These are phyloP conservation scores for Naematelia aurantialba DNA, from an alignment of 768 basidiomycete genomes.

Conservation along the genomic window DNA sequence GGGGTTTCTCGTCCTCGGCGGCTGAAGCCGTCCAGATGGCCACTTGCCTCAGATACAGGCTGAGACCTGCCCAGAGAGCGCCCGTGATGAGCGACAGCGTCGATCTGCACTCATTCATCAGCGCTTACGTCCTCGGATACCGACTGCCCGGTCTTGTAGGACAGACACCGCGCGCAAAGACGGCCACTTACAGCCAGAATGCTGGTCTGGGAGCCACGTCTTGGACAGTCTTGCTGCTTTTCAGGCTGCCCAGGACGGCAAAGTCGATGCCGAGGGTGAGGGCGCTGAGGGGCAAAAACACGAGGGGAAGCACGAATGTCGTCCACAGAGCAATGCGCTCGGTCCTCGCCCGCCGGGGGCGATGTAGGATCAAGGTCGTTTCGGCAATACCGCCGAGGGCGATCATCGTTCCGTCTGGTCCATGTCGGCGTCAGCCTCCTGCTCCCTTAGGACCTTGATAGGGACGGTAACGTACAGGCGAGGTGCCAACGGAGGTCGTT, in stretches of 20 bases:
- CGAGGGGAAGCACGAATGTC: neutral
- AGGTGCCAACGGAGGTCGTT: neutral
- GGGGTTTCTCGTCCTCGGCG: neutral
- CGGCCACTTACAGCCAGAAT: neutral
- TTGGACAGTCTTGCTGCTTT: neutral
- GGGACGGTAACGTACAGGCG: no score
- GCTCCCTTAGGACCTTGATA: no score
- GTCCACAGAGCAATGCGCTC: neutral
- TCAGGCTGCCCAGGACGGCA: neutral
- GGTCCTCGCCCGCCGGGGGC: no score
- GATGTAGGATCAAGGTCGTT: neutral
- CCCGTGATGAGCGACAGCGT: neutral
- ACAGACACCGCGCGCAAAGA: neutral
- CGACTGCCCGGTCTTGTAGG: no score
- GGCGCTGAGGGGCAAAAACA: neutral
- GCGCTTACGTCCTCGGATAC: neutral
- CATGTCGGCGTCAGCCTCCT: neutral
- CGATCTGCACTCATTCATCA: neutral
- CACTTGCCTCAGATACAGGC: neutral
- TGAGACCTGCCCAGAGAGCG: neutral
- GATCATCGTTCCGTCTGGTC: neutral
- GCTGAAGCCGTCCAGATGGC: neutral
- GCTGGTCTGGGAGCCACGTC: neutral
- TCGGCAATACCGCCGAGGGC: neutral
- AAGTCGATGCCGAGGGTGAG: neutral